Percentiles rank a stretch among this genome's conserved stretches.
Evolutionary conservation across 1,284 basidiomycete genomes (phyloP).

Genomic region (Fomitopsis schrenkii): DNA sequence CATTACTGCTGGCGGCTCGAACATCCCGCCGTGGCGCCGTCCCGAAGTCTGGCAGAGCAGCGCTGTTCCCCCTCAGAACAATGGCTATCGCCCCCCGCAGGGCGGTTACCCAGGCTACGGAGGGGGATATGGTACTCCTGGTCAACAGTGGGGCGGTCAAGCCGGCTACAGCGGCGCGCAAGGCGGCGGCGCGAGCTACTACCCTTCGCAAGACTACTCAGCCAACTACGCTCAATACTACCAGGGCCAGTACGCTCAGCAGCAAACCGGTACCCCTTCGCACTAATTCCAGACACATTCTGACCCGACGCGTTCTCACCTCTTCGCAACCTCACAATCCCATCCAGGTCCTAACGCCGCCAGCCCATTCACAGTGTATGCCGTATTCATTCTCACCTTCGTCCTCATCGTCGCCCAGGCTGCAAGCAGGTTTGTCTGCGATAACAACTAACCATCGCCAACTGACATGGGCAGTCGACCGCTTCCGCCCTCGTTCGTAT

Average conservation of each 20-base stretch:
- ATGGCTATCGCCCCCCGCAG: conserved; percentile 38
- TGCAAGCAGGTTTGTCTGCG: conserved; percentile 7
- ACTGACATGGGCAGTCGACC: background rate
- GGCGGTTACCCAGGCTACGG: conserved; percentile 24
- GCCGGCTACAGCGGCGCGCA: conserved; percentile 34
- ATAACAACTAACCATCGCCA: conserved; percentile 13
- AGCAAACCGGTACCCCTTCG: conserved; percentile 53
- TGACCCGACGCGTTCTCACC: conserved; percentile 11
- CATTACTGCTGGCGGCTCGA: conserved; percentile 74
- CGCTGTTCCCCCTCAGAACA: conserved; percentile 38
- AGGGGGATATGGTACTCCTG: conserved; percentile 30
- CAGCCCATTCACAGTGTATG: background rate
- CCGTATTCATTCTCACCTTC: background rate
- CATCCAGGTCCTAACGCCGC: background rate
- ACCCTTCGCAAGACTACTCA: conserved; percentile 61
- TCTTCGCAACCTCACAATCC: background rate
- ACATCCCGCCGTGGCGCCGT: conserved; percentile 82
- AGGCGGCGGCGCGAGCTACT: conserved; percentile 29
- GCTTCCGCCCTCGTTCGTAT: background rate
- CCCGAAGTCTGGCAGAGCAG: conserved; percentile 76
- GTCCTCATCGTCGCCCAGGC: background rate
- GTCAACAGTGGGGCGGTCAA: conserved; percentile 32
- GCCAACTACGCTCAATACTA: conserved; percentile 78
- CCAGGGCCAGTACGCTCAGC: conserved; percentile 76
- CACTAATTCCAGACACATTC: conserved; percentile 28